A percentile compares a stretch with the other conserved stretches of the same genome.
phyloP scores from a whole-genome alignment of 2,329 filamentous ascomycete species.

The Clonostachys rhizophaga region DNA sequence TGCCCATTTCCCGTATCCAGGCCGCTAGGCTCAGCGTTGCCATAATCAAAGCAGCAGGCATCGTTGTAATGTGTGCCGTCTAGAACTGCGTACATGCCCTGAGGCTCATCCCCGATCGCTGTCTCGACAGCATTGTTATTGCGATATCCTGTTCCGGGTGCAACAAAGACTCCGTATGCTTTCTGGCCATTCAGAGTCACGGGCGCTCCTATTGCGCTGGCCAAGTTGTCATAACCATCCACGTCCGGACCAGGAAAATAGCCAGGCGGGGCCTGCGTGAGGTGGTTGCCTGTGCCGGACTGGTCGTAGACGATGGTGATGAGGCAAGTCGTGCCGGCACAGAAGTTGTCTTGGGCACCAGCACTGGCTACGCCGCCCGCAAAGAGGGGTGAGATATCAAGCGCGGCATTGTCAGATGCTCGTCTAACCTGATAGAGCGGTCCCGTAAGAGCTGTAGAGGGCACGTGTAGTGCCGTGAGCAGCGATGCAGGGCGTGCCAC shows the following conservation, averaged over 20 bases:
- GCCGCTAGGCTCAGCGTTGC: constrained; percentile 48
- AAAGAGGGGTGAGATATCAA: constrained; percentile 41
- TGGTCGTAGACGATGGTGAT: constrained; percentile 65
- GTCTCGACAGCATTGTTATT: constrained; percentile 48
- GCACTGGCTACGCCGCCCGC: constrained; percentile 60
- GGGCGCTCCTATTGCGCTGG: constrained; percentile 54
- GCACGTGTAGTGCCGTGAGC: constrained; percentile 63
- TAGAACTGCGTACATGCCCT: constrained; percentile 57
- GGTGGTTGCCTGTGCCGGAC: constrained; percentile 56
- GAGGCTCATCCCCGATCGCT: constrained; percentile 47
- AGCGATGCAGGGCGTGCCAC: constrained; percentile 56
- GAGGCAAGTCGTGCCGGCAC: constrained; percentile 53
- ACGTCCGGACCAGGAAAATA: constrained; percentile 54
- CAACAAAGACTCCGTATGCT: constrained; percentile 59
- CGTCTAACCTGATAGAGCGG: constrained; percentile 57
- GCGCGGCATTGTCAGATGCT: constrained; percentile 26
- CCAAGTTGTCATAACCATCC: constrained; percentile 56
- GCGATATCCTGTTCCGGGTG: constrained; percentile 59
- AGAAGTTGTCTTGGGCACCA: constrained; percentile 56
- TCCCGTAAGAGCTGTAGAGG: constrained; percentile 49
- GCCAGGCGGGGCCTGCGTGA: constrained; percentile 52
- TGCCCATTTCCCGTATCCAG: constrained; percentile 55
- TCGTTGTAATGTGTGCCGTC: constrained; percentile 57
- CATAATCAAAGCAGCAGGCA: constrained; percentile 53
- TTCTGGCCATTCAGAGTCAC: constrained; percentile 56